Evolutionary conservation across 1,284 basidiomycete genomes (phyloP), one percentile per base, ranked within the genome.

Genomic region (Apiotrichum brassicae): DNA sequence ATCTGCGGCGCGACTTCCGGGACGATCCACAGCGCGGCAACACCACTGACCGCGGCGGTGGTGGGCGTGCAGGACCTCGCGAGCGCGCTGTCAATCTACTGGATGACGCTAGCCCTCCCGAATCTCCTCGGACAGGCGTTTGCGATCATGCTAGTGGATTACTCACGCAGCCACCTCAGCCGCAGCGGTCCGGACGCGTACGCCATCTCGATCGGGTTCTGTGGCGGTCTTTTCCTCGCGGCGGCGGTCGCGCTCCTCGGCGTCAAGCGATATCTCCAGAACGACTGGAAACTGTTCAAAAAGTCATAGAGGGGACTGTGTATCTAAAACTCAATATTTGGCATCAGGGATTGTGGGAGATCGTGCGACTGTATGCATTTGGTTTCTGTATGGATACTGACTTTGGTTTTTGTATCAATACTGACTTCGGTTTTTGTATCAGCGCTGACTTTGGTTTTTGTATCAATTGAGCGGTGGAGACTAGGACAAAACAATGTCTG

Each of bases 41-140:
- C 71, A 6, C 72, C 75, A 0, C 43, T 76, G 16, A 56, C 65
- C 11, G 64, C 68, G 0, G 56, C 62, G 25, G 66, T 76, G 8
- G 71, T 76, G 4, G 74, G 75, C 12, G 61, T 75, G 2, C 48
- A 65, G 40, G 68, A 76, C 39, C 57, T 76, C 16, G 70, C 61
- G 2, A 68, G 64, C 1, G 74, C 74, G 0, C 54, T 76, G 14
- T 60, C 65, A 11, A 66, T 76, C 36, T 71, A 73, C 49, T 76
- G 74, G 73, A 28, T 75, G 13, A 55, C 60, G 0, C 51, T 67
- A n/a, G 62, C 66, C 4, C 35, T 68, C 0, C 70, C 73, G 1
- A 65, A 62, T 7, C 57, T 69, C 22, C 57, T 74, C n/a, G 68
- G 68, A 19, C 72, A 75, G 48, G 69, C 72, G 11, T 71, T 76